Evolutionary conservation across 2,329 filamentous ascomycete genomes (phyloP).

Genomic region (Bipolaris zeicola): DNA sequence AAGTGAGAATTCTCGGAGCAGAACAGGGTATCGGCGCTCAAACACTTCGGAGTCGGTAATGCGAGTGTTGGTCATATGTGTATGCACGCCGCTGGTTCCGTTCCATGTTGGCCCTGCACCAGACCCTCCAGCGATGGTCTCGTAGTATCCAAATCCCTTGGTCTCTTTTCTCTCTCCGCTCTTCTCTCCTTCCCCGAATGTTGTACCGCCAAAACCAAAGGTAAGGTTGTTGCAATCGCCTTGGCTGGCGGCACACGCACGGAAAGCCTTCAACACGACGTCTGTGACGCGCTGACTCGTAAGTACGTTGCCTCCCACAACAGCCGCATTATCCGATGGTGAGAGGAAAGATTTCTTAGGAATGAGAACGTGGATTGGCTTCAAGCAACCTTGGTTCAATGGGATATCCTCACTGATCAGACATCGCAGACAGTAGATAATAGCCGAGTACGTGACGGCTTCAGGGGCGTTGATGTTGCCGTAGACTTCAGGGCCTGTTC

Average conservation of each 20-base stretch:
- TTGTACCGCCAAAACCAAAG: conserved; percentile 74
- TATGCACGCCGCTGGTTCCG: conserved; percentile 77
- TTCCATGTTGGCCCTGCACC: conserved; percentile 76
- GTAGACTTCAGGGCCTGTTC: conserved; percentile 80
- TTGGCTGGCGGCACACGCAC: conserved; percentile 77
- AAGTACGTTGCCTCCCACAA: conserved; percentile 82
- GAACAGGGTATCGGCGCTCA: conserved; percentile 75
- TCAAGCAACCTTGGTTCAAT: conserved; percentile 83
- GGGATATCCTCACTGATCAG: conserved; percentile 83
- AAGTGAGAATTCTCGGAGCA: conserved; percentile 72
- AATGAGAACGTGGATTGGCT: conserved; percentile 75
- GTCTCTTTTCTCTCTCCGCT: conserved; percentile 53
- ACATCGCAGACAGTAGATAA: conserved; percentile 83
- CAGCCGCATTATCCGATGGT: conserved; percentile 76
- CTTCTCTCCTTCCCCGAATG: conserved; percentile 15
- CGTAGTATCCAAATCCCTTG: conserved; percentile 86
- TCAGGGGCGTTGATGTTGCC: conserved; percentile 81
- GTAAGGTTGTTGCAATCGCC: conserved; percentile 86
- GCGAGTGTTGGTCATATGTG: conserved; percentile 84
- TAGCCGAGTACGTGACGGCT: conserved; percentile 81
- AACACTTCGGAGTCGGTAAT: conserved; percentile 83
- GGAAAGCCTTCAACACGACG: conserved; percentile 80
- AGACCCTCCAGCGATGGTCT: conserved; percentile 79
- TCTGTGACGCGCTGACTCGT: conserved; percentile 80
- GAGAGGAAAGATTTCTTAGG: conserved; percentile 74